Evolutionary conservation across 208 protist genomes (phyloP).

Genomic region (Trichomonas gallinae): DNA sequence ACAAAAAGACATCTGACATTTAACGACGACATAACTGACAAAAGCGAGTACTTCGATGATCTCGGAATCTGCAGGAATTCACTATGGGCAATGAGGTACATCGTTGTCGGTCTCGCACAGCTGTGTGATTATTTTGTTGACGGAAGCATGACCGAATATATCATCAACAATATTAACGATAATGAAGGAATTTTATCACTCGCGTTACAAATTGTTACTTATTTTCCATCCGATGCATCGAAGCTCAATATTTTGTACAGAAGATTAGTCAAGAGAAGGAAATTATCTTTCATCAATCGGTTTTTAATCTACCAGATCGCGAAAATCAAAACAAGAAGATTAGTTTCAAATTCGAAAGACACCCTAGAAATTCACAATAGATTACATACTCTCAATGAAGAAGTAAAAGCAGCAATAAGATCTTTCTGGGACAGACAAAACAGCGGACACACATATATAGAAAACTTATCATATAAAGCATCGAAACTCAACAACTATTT

Average conservation of each 20-base stretch:
- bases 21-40: background rate
- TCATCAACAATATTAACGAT: background rate
- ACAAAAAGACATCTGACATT: background rate
- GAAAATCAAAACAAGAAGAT: background rate
- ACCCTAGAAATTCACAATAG: background rate
- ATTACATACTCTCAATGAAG: background rate
- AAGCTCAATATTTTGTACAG: background rate
- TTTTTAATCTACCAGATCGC: background rate
- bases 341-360: background rate
- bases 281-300: background rate
- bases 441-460: too few species aligned
- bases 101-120: background rate
- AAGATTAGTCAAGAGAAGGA: background rate
- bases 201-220: background rate
- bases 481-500: background rate
- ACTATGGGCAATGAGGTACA: background rate
- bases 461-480: too few species aligned
- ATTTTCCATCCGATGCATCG: background rate
- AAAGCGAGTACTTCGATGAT: background rate
- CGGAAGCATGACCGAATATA: background rate
- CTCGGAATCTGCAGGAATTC: background rate
- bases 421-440: background rate
- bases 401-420: background rate
- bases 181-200: background rate
- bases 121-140: background rate